Evolutionary conservation across 2,329 filamentous ascomycete genomes (phyloP).

Genomic region (Alternaria arborescens): DNA sequence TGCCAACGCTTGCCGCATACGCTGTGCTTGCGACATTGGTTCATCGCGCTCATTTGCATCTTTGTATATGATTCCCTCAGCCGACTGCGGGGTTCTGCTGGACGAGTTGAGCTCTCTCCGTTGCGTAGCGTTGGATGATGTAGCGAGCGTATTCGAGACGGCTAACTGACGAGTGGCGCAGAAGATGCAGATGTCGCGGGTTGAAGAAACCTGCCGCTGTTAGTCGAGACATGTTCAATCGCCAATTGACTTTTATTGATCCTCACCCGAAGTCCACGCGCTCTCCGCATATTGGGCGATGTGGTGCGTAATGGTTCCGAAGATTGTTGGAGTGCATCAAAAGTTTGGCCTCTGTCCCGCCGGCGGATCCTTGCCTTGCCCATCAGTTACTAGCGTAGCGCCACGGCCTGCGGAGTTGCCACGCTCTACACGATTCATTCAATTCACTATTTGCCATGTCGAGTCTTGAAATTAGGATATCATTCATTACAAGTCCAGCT

Average conservation of each 20-base stretch:
- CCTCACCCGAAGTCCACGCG: slow-evolving; percentile 41
- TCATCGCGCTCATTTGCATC: slow-evolving; percentile 29
- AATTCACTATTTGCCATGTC: not conserved
- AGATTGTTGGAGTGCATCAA: slow-evolving; percentile 18
- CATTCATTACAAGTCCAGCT: not conserved
- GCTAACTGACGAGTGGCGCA: slow-evolving; percentile 49
- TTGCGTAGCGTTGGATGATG: slow-evolving; percentile 32
- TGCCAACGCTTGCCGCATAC: slow-evolving; percentile 37
- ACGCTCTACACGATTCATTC: not conserved
- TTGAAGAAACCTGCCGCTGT: slow-evolving; percentile 40
- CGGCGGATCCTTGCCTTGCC: slow-evolving; percentile 21
- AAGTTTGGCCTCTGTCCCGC: slow-evolving; percentile 28
- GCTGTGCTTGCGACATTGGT: slow-evolving; percentile 38
- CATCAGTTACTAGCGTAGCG: slow-evolving; percentile 3
- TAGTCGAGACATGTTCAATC: slow-evolving; percentile 7
- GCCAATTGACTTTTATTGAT: not conserved
- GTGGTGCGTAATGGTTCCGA: slow-evolving; percentile 10
- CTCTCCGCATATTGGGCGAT: slow-evolving; percentile 39
- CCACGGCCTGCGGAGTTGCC: not conserved
- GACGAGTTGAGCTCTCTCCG: slow-evolving; percentile 46
- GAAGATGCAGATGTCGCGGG: slow-evolving; percentile 51
- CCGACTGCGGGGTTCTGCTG: slow-evolving; percentile 41
- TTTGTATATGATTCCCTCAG: slow-evolving; percentile 40
- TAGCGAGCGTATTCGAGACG: slow-evolving; percentile 24
- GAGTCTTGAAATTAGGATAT: not conserved